These are phyloP conservation scores for Babesia ovata DNA, from an alignment of 169 alveolate genomes.

Conservation along the genomic window DNA sequence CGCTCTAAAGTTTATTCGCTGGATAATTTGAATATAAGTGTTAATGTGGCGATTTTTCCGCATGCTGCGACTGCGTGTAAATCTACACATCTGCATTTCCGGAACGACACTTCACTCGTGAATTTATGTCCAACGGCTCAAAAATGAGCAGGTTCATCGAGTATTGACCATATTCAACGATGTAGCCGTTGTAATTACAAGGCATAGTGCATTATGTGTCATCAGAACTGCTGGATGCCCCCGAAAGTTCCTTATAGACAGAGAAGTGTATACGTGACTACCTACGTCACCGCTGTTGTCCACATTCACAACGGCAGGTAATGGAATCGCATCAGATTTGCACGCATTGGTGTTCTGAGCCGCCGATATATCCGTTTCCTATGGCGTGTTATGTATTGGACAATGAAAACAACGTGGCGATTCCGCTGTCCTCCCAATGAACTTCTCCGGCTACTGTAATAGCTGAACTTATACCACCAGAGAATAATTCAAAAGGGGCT, in stretches of 20 bases:
- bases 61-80: background rate
- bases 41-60: background rate
- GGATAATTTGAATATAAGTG: background rate
- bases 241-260: background rate
- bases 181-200: too few species aligned
- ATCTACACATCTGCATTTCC: background rate
- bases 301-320: conserved; percentile 93
- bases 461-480: too few species aligned
- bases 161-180: too few species aligned
- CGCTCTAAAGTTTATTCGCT: conserved; percentile 73
- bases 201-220: too few species aligned
- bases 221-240: too few species aligned
- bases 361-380: conserved; percentile 89
- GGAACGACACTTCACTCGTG: conserved; percentile 84
- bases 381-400: conserved; percentile 90
- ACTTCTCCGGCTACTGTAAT: background rate
- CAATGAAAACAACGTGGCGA: conserved; percentile 81
- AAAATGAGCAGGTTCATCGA: conserved; percentile 82
- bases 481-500: too few species aligned
- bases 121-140: conserved; percentile 92
- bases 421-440: conserved; percentile 75
- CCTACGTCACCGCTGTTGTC: conserved; percentile 91
- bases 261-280: background rate
- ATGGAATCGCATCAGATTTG: conserved; percentile 92
- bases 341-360: conserved; percentile 91